These are phyloP conservation scores for Schoenoplectus tabernaemontani DNA, from an alignment of 202 grass and related monocot genomes.

Conservation along the genomic window DNA sequence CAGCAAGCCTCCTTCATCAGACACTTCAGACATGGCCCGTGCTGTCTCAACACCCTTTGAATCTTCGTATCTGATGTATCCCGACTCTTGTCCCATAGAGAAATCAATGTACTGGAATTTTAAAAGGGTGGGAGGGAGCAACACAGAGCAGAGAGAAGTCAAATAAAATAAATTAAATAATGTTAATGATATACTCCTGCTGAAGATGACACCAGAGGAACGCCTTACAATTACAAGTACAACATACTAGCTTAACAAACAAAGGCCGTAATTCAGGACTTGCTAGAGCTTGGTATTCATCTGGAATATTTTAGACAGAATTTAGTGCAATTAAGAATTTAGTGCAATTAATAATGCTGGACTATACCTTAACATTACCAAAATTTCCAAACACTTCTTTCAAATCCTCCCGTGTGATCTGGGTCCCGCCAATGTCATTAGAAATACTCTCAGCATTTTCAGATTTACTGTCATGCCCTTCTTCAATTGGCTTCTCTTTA, in stretches of 20 bases:
- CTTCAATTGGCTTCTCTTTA: constrained; percentile 31
- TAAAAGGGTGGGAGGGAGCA: constrained; percentile 23
- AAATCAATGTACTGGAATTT: constrained; percentile 68
- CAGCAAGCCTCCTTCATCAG: constrained; percentile 62
- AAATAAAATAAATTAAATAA: neutral
- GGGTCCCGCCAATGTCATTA: constrained; percentile 23
- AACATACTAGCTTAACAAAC: neutral
- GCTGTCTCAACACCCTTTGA: constrained; percentile 58
- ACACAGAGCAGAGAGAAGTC: neutral
- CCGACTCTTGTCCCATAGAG: constrained; percentile 66
- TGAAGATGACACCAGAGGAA: neutral
- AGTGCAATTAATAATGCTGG: neutral
- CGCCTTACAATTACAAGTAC: constrained; percentile 1
- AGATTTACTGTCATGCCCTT: constrained; percentile 25
- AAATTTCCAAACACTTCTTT: constrained; percentile 71
- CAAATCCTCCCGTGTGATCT: constrained; percentile 66
- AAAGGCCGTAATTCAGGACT: too few relatives aligned
- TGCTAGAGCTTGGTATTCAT: neutral
- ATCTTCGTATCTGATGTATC: constrained; percentile 79
- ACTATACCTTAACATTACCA: constrained; percentile 73
- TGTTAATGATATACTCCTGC: constrained; percentile 16
- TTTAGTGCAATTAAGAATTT: neutral
- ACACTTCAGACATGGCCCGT: constrained; percentile 63
- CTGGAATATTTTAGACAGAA: constrained; percentile 1
- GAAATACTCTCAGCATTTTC: constrained; percentile 15